Conservation (phyloP, 352 stramenopile genomes). For the Phytophthora megakarya region DNA sequence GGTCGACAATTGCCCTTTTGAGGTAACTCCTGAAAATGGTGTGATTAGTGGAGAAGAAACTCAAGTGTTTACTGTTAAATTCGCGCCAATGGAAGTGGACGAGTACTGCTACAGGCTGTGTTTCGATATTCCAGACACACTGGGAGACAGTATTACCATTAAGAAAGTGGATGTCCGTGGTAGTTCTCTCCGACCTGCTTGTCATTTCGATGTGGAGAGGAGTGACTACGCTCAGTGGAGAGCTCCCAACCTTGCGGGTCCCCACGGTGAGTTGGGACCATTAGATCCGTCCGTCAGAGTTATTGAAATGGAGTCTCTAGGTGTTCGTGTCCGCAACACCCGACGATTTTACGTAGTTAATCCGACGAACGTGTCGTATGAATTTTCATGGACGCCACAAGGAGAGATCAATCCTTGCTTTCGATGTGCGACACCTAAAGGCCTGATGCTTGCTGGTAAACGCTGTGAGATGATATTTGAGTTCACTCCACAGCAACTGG, state of each 20-base stretch:
- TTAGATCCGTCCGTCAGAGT: constrained; percentile 89
- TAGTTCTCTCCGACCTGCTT: constrained; percentile 85
- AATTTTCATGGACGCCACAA: constrained; percentile 92
- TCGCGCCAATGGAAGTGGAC: constrained; percentile 91
- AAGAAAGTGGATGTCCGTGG: constrained; percentile 71
- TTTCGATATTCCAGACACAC: constrained; percentile 34
- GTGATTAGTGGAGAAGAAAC: constrained; percentile 57
- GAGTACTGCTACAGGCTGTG: constrained; percentile 79
- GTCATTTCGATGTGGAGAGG: constrained; percentile 92
- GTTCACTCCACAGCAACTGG: constrained; percentile 91
- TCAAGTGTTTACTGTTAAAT: constrained; percentile 86
- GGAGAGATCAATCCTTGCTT: constrained; percentile 83
- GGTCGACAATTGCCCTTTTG: constrained; percentile 86
- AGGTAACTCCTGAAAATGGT: constrained; percentile 70
- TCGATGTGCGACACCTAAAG: constrained; percentile 89
- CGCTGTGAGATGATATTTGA: constrained; percentile 97
- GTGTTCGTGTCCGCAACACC: constrained; percentile 91
- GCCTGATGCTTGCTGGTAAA: constrained; percentile 92
- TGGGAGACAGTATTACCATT: constrained; percentile 5
- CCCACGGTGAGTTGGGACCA: constrained; percentile 77
- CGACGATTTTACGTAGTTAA: constrained; percentile 94
- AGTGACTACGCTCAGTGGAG: constrained; percentile 89
- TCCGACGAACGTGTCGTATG: constrained; percentile 92
- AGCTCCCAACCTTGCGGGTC: constrained; percentile 69
- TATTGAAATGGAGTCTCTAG: constrained; percentile 93